These are phyloP conservation scores for Aspergillus melleus DNA, from an alignment of 2,329 filamentous ascomycete species.

Conservation along the genomic window DNA sequence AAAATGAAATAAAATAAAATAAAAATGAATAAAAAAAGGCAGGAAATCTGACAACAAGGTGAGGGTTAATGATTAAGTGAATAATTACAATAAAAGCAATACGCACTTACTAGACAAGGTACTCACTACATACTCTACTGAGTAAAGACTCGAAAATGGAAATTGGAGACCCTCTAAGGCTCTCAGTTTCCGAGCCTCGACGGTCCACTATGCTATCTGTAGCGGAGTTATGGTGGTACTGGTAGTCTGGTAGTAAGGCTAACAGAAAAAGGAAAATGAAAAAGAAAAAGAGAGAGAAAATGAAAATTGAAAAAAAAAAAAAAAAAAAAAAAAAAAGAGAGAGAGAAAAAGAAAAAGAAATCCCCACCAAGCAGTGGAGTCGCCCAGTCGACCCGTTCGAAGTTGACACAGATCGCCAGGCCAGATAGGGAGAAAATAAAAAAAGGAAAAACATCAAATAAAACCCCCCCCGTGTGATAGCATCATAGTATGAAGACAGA, in stretches of 20 bases:
- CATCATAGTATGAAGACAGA: too few species aligned
- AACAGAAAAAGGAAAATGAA: neutral
- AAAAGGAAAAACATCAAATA: neutral
- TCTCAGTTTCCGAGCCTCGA: neutral
- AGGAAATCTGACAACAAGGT: neutral
- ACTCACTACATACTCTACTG: neutral
- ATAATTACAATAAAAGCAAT: too few species aligned
- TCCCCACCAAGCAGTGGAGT: neutral
- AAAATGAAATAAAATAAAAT: neutral
- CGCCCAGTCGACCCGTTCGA: neutral
- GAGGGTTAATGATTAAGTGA: neutral
- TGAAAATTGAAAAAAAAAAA: neutral
- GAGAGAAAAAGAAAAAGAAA: neutral
- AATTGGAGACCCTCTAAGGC: neutral
- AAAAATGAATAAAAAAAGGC: neutral
- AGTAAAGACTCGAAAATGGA: neutral
- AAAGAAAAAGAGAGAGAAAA: neutral
- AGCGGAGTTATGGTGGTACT: neutral
- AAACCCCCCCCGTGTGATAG: too few species aligned
- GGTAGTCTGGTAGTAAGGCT: neutral
- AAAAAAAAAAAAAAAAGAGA: neutral
- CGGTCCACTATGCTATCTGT: neutral
- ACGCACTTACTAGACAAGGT: neutral
- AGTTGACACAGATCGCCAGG: neutral
- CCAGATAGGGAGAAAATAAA: neutral